phyloP scores from a whole-genome alignment of 2,329 filamentous ascomycete species.

The Pyrenochaeta sp. region DNA sequence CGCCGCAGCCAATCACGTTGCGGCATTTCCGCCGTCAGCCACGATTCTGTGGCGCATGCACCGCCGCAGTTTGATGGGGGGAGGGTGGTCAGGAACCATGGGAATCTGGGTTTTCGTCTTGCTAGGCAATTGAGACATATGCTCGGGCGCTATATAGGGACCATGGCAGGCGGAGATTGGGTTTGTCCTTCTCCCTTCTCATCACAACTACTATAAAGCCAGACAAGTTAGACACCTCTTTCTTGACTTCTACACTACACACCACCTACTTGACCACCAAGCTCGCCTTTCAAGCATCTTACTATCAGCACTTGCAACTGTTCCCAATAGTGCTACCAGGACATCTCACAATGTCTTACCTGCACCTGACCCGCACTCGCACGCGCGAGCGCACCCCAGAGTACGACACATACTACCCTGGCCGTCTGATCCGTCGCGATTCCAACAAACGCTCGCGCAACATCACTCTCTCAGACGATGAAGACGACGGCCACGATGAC shows the following conservation, averaged over 20 bases:
- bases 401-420: slow-evolving; percentile 22
- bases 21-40: slow-evolving; percentile 13
- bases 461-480: slow-evolving; percentile 30
- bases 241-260: neutral
- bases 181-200: slow-evolving; percentile 3
- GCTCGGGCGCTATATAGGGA: slow-evolving; percentile 16
- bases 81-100: slow-evolving; percentile 7
- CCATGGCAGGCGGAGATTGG: slow-evolving; percentile 1
- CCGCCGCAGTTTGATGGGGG: slow-evolving; percentile 13
- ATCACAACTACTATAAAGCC: slow-evolving; percentile 12
- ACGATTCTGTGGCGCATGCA: slow-evolving; percentile 14
- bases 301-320: neutral
- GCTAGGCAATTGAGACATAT: slow-evolving; percentile 22
- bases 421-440: slow-evolving; percentile 30
- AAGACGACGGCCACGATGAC: slow-evolving; percentile 38
- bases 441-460: slow-evolving; percentile 33
- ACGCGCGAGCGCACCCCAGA: slow-evolving; percentile 26
- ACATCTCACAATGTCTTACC: slow-evolving; percentile 31
- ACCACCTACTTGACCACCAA: slow-evolving; percentile 1
- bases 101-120: neutral
- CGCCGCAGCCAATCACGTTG: slow-evolving; percentile 18
- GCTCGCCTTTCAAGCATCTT: neutral
- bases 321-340: neutral
- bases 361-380: slow-evolving; percentile 29
- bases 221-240: neutral